phyloP scores from a whole-genome alignment of 768 basidiomycete genomes.

The Suillus subalutaceus region DNA sequence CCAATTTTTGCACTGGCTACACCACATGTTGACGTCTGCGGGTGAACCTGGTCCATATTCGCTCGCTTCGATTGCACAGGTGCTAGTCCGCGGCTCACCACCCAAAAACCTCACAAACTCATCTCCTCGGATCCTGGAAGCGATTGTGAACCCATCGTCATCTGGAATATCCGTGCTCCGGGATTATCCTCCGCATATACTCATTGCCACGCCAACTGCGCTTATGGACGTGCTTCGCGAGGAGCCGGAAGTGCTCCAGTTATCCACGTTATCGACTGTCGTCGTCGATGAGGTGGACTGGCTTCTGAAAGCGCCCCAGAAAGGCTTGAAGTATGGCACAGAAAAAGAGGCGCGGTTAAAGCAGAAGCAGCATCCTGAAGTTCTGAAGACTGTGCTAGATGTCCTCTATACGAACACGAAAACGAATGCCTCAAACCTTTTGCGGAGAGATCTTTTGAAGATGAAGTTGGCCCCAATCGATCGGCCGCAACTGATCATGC shows the following conservation, averaged over 20 bases:
- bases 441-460: conserved; percentile 16
- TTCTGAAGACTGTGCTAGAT: conserved; percentile 62
- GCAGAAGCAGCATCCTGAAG: conserved; percentile 52
- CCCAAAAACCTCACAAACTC: conserved; percentile 32
- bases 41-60: conserved; percentile 34
- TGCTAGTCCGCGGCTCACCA: conserved; percentile 58
- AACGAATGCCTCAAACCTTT: conserved; percentile 2
- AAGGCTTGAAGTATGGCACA: conserved; percentile 40
- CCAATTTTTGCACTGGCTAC: conserved; percentile 69
- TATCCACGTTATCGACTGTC: conserved; percentile 54
- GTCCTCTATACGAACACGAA: conserved; percentile 49
- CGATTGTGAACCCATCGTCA: conserved; percentile 26
- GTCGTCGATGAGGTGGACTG: conserved; percentile 81
- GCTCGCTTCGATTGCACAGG: conserved; percentile 54
- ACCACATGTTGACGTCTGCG: conserved; percentile 44
- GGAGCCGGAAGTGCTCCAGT: conserved; percentile 46
- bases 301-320: conserved; percentile 58
- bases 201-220: conserved; percentile 75
- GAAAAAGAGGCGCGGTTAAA: conserved; percentile 45
- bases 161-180: conserved; percentile 42
- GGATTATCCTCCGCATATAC: conserved; percentile 58
- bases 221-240: conserved; percentile 55
- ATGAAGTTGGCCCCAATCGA: conserved; percentile 10
- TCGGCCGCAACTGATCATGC: conserved; percentile 64
- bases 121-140: conserved; percentile 30